A percentile compares a stretch with the other conserved stretches of the same genome.
Evolutionary conservation across 495 filamentous ascomycete species (phyloP).

Genomic region (Aspergillus campestris): DNA sequence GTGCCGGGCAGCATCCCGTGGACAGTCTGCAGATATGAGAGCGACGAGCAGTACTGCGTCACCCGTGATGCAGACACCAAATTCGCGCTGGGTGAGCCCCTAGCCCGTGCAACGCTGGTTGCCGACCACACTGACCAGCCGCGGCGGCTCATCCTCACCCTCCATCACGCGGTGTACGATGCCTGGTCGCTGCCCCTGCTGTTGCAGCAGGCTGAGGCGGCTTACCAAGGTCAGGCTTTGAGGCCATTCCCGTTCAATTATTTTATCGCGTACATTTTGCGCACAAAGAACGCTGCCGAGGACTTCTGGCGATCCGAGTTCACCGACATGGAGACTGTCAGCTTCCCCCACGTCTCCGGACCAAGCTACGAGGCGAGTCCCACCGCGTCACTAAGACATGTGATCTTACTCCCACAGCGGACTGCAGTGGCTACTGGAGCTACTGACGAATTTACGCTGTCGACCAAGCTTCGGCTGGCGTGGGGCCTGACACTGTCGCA

Average conservation of each 20-base stretch:
- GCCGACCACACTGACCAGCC: neutral
- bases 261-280: constrained; percentile 10
- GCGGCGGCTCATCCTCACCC: constrained; percentile 14
- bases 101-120: neutral
- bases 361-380: constrained; percentile 27
- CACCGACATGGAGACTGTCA: constrained; percentile 26
- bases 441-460: constrained; percentile 1
- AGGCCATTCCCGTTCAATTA: neutral
- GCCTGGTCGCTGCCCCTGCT: constrained; percentile 10
- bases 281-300: neutral
- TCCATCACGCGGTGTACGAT: constrained; percentile 28
- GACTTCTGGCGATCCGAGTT: constrained; percentile 33
- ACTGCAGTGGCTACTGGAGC: neutral
- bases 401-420: neutral
- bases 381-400: too few relatives aligned
- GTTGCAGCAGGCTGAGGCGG: constrained; percentile 1
- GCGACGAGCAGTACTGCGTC: neutral
- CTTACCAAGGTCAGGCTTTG: neutral
- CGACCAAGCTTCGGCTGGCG: constrained; percentile 19
- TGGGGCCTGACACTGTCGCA: constrained; percentile 24
- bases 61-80: neutral
- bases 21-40: too few relatives aligned
- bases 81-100: neutral
- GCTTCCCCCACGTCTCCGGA: constrained; percentile 42
- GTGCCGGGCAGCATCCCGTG: too few relatives aligned